Base-by-base conservation (phyloP, 495 filamentous ascomycete genomes). In the Cetradonia linearis region DNA sequence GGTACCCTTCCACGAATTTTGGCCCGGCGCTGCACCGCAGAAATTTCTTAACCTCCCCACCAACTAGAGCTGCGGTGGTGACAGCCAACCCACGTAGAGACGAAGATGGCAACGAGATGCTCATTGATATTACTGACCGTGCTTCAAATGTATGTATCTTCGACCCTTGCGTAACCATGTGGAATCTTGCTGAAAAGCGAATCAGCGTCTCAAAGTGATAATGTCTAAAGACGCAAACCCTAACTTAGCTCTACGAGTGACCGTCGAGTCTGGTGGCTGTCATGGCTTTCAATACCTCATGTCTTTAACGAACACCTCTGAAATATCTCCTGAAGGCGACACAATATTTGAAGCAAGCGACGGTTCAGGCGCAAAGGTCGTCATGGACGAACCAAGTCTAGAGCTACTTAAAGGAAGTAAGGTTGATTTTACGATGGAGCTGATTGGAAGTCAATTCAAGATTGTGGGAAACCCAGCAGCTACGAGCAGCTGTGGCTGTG, bases 271-370 rank as follows among this genome's bases (percentile, higher is more conserved):
- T 50, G 93, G 93, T 61, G 93, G 93, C 38, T 98, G 93, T 72
- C 94, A 98, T 74, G 93, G 93, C 23, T 97, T 98, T 73, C 93
- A 98, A 71, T 98, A 96, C 68, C 77, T 94, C 31, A 95, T 98
- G 87, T 86, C 86, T 7, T 80, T 96, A 7, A 85, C 87, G 27
- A 82, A 80, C 1, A 74, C 71, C 1, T 65, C 74, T 28, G 78
- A 80, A 57, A 71, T 85, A 28, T 80, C 86, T 48, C 59, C 74
- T 1, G 84, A 89, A 50, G 92, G 95, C 65, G 94, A 97, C 72
- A 94, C 79, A 0, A 65, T 81, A 20, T 81, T 82, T 59, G 74
- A 80, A 59, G 60, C 62, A 16, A 52, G 57, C 11, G 67, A 72
- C 36, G 60, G 61, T 13, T 60, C 70, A 20, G 66, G 74, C 25